phyloP scores from a whole-genome alignment of 495 filamentous ascomycete species.

The Aspergillus coremiiformis region DNA sequence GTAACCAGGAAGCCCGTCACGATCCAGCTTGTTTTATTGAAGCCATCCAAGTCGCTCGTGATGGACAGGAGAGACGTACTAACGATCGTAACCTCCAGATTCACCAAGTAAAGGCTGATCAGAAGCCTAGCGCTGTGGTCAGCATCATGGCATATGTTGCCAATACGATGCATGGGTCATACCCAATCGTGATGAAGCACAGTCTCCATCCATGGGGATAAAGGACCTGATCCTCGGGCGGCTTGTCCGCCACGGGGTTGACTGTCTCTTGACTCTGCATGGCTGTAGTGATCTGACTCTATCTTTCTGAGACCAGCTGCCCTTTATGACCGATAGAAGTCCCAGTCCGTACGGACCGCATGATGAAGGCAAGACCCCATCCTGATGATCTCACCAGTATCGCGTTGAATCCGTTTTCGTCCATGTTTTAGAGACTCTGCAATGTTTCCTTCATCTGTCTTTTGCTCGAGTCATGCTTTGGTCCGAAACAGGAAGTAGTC shows the following conservation, averaged over 20 bases:
- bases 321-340: no score
- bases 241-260: not conserved
- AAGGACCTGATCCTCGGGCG: constrained; percentile 3
- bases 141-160: no score
- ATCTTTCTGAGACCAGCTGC: no score
- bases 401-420: no score
- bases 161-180: no score
- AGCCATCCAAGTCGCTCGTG: constrained; percentile 45
- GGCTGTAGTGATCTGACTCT: not conserved
- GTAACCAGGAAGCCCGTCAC: constrained; percentile 47
- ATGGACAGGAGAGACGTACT: constrained; percentile 56
- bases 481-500: not conserved
- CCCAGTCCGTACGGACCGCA: no score
- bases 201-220: constrained; percentile 44
- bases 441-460: no score
- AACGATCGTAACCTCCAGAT: constrained; percentile 43
- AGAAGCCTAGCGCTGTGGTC: constrained; percentile 34
- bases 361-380: no score
- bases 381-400: no score
- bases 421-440: no score
- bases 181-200: constrained; percentile 32
- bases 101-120: constrained; percentile 45
- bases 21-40: constrained; percentile 49
- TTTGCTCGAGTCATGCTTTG: not conserved
- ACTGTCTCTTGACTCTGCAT: not conserved